Evolutionary conservation across 1,284 basidiomycete genomes (phyloP).

Genomic region (Anthracocystis walkeri): DNA sequence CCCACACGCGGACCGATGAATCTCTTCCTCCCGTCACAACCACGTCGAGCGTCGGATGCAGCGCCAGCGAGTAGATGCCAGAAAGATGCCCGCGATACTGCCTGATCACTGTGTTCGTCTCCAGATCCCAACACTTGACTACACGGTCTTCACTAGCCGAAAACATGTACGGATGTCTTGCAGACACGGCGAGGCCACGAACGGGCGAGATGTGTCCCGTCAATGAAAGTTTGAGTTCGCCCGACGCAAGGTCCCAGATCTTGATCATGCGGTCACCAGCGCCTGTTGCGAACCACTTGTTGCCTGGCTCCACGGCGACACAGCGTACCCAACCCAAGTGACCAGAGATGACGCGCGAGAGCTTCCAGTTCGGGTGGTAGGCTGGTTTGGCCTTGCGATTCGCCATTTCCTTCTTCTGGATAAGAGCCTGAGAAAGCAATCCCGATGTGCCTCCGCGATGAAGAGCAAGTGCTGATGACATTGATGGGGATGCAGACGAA

Average conservation of each 20-base stretch:
- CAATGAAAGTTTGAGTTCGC: constrained; percentile 91
- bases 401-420: constrained; percentile 63
- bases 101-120: constrained; percentile 97
- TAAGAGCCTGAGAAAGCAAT: constrained; percentile 60
- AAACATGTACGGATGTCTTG: constrained; percentile 95
- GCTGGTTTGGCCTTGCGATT: constrained; percentile 90
- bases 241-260: constrained; percentile 98
- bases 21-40: constrained; percentile 95
- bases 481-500: constrained; percentile 23
- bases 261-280: constrained; percentile 98
- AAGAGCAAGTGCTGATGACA: constrained; percentile 30
- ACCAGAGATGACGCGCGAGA: constrained; percentile 94
- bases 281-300: constrained; percentile 98
- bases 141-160: constrained; percentile 98
- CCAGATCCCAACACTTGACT: constrained; percentile 99
- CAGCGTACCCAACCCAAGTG: constrained; percentile 99
- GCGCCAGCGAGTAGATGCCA: constrained; percentile 81
- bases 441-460: constrained; percentile 44
- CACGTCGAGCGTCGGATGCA: constrained; percentile 95
- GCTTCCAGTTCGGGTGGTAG: constrained; percentile 93
- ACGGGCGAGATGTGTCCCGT: constrained; percentile 99
- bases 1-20: constrained; percentile 96
- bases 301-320: constrained; percentile 94
- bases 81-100: constrained; percentile 98
- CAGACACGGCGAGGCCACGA: constrained; percentile 89